Evolutionary conservation across 2,329 filamentous ascomycete species (phyloP), one percentile per base, ranked within the genome.

Genomic region (Arthroderma uncinatum): DNA sequence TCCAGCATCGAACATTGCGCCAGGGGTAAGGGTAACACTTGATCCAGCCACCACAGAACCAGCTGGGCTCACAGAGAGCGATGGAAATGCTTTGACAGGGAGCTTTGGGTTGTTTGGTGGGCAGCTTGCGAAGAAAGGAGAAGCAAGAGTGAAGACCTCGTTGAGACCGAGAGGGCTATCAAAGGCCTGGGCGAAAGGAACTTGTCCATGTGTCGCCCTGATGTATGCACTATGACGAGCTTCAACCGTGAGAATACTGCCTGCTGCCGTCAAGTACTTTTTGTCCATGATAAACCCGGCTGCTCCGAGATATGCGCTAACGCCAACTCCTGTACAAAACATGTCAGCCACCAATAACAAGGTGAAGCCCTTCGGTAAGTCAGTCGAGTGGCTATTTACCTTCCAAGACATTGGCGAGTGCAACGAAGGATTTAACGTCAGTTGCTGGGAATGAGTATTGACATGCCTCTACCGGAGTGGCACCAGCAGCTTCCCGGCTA

Each of bases 151-250:
- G 74, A 78, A 84, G 52, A 86, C 82, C 63, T 78, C 71, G 67
- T 83, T 78, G 65, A 79, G 75, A 61, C 71, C 69, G 37, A 86
- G 74, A 0, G 82, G 80, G 23, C 78, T 75, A 61, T 85, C 83
- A 61, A 83, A 84, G 6, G 82, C 70, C 62, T 81, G 76, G 0
- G 83, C 73, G 64, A 82, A 83, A 1, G 82, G 80, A 3, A 69
- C 68, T 63, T 81, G 66, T 53, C 72, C 68, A 16, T 77, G 69
- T 8, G 71, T 71, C 30, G 72, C 68, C 55, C 83, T 80, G 62
- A 85, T 73, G 71, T 83, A 84, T 2, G 84, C 73, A 1, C 78
- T 79, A 72, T 87, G 83, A 8, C 83, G 78, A 33, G 83, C 77
- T 64, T 86, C 83, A 57, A 85, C 78, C 30, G 81, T 81, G 34